Evolutionary conservation across 2,329 filamentous ascomycete species (phyloP).

Genomic region (Chaetomiaceae sp.): DNA sequence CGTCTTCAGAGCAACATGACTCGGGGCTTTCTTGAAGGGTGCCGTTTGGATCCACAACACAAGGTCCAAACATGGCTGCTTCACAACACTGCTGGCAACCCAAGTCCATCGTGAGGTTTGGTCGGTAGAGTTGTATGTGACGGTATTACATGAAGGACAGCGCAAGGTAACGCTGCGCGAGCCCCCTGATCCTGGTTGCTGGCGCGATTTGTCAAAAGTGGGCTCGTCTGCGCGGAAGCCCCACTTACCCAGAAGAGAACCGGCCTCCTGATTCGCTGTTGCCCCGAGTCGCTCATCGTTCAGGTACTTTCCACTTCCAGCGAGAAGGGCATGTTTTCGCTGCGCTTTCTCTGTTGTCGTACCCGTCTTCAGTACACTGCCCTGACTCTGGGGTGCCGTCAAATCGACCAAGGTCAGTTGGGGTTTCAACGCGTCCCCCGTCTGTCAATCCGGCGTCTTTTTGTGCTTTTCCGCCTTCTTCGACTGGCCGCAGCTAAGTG

Average conservation of each 20-base stretch:
- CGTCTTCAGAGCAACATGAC: no score
- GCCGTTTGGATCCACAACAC: neutral
- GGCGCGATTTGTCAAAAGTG: slow-evolving; percentile 2
- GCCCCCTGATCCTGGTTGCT: neutral
- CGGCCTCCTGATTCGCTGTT: neutral
- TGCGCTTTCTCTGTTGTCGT: no score
- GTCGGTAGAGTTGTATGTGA: neutral
- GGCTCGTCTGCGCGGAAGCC: neutral
- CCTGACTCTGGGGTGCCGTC: neutral
- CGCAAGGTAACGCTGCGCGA: neutral
- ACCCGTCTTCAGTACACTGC: no score
- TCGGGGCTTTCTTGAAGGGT: no score
- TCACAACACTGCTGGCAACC: neutral
- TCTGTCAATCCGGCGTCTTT: neutral
- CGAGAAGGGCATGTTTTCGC: neutral
- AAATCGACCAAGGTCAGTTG: neutral
- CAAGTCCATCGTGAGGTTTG: neutral
- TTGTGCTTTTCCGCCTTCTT: neutral
- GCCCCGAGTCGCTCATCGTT: neutral
- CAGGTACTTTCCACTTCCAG: neutral
- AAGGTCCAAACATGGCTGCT: slow-evolving; percentile 1
- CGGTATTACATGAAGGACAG: neutral
- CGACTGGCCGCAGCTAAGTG: neutral
- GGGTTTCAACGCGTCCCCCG: slow-evolving; percentile 1
- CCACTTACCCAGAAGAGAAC: slow-evolving; percentile 1